Percentiles rank a stretch among this genome's conserved stretches.
Conservation (phyloP, 1,284 basidiomycete genomes). For the Wallemia hederae region DNA sequence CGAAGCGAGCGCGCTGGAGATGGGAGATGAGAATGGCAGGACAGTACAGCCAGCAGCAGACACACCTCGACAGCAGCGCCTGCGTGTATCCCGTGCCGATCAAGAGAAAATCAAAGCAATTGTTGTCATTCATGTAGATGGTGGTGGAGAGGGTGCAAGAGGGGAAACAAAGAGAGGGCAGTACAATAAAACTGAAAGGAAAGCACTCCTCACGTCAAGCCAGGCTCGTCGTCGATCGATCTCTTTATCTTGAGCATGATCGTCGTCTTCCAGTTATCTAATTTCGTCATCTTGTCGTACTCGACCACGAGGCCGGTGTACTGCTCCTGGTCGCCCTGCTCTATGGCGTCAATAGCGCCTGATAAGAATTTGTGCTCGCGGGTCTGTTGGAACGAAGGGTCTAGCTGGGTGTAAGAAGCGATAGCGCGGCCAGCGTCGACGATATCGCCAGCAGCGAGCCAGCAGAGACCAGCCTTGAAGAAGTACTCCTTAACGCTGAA, state of each 20-base stretch:
- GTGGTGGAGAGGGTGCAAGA: not conserved
- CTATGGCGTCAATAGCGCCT: constrained; percentile 44
- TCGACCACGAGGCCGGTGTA: constrained; percentile 54
- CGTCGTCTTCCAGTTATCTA: constrained; percentile 82
- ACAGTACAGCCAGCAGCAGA: not conserved
- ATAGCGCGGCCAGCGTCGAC: constrained; percentile 56
- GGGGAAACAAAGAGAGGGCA: no score
- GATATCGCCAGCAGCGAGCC: constrained; percentile 65
- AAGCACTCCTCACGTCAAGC: constrained; percentile 13
- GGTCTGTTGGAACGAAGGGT: constrained; percentile 33
- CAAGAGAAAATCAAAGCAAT: not conserved
- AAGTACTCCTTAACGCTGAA: constrained; percentile 98
- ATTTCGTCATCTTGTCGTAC: constrained; percentile 59
- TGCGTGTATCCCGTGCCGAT: not conserved
- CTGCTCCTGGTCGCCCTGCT: constrained; percentile 41
- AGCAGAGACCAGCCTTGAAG: constrained; percentile 62
- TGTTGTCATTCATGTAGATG: not conserved
- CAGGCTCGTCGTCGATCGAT: constrained; percentile 31
- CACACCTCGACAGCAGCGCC: not conserved
- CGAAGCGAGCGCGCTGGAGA: not conserved
- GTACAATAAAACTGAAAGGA: no score
- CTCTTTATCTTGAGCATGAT: constrained; percentile 69
- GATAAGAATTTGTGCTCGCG: constrained; percentile 67
- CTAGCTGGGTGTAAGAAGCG: constrained; percentile 33
- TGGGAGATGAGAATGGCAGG: no score